Evolutionary conservation across 495 filamentous ascomycete genomes (phyloP), one percentile per base, ranked within the genome.

Genomic region (Lentithecium fluviatile): DNA sequence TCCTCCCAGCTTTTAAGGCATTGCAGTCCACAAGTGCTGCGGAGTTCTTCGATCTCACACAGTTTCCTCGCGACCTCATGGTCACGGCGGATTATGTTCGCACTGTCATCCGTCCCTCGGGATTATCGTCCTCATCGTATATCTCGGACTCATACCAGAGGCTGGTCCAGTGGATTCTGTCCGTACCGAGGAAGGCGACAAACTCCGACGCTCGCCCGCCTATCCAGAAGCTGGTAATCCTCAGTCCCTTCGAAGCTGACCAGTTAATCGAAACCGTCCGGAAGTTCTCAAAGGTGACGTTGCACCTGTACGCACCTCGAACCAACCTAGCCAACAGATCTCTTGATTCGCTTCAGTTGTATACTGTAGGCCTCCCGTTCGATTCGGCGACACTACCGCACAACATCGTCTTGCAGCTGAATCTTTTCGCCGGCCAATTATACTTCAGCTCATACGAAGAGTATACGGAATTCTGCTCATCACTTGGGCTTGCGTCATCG

Each of bases 391-490:
- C 2, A 5, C 7, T 42, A 1, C 24, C 42, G 2, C 53, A 38
- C 42, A 56, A 38, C 26, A 8, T 46, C 10, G 32, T 36, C 24
- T 23, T 56, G 10, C 38, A 56, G n/a, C 75, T 89, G 12, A 85
- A 86, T 60, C 74, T 90, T 6, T 90, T 89, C 64, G 76, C 87
- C 0, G 86, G 87, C 10, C 82, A 86, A 56, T 75, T 89, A 0
- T 90, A 87, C 69, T 70, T 90, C 7, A 53, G 52, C 12, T 76
- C 75, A 0, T 83, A 77, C 51, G 52, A 70, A 2, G 78, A 87
- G 45, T 90, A 88, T 65, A 42, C 72, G 10, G 55, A 64, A 8
- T 45, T 83, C 1, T 88, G 83, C 58, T 59, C 71, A 0, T 84
- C 80, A 57, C 69, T 90, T 0, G 80, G 83, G 1, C 69, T 81